phyloP scores from a whole-genome alignment of 2,329 filamentous ascomycete species.

The Alternaria ventricosa region DNA sequence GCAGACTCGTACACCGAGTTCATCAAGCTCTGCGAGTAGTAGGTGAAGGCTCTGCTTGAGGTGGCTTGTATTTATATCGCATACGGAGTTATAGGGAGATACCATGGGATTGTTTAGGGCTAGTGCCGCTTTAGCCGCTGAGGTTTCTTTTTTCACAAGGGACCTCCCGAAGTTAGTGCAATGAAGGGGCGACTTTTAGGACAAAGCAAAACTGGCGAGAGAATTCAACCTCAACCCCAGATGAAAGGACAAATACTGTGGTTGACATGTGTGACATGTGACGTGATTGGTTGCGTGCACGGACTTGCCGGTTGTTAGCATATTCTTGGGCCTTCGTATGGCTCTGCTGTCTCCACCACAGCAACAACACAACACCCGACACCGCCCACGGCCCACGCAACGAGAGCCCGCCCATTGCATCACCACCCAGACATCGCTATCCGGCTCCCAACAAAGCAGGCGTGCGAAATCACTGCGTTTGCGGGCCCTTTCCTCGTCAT shows the following conservation, averaged over 20 bases:
- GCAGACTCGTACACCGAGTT: slow-evolving; percentile 13
- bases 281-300: slow-evolving; percentile 10
- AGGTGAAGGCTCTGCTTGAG: neutral
- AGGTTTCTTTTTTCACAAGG: neutral
- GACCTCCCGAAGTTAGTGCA: neutral
- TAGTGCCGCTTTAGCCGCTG: neutral
- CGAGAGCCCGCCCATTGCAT: slow-evolving; percentile 3
- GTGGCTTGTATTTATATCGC: neutral
- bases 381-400: slow-evolving; percentile 12
- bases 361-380: slow-evolving; percentile 27
- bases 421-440: neutral
- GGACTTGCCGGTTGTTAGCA: slow-evolving; percentile 10
- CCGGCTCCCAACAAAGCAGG: slow-evolving; percentile 15
- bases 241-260: neutral
- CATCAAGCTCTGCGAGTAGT: slow-evolving; percentile 6
- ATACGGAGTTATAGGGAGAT: slow-evolving; percentile 4
- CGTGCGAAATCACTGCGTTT: slow-evolving; percentile 23
- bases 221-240: neutral
- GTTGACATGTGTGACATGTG: slow-evolving; percentile 7
- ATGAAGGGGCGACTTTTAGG: neutral
- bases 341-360: slow-evolving; percentile 25
- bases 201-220: neutral
- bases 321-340: slow-evolving; percentile 16
- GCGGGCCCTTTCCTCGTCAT: slow-evolving; percentile 51
- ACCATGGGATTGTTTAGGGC: neutral